Percentiles rank a stretch among this genome's conserved stretches.
These are phyloP conservation scores for Stemphylium lycopersici DNA, from an alignment of 2,329 filamentous ascomycete species.

Conservation along the genomic window DNA sequence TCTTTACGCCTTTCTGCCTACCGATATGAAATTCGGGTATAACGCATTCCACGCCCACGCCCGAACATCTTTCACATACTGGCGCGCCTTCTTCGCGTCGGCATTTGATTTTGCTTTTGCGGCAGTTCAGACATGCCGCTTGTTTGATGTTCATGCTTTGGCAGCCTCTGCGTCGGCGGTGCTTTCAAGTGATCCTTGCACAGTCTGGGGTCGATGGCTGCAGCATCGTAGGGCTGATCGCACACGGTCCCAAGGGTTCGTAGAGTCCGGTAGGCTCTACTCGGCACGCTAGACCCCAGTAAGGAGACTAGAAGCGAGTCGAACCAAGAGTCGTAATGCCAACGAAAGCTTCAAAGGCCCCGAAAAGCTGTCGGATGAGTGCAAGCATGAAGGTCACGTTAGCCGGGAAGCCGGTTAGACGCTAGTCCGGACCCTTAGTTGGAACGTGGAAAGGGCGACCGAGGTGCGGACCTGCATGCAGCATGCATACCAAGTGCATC, in stretches of 20 bases:
- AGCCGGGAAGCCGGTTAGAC: conserved; percentile 1
- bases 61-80: conserved; percentile 66
- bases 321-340: neutral
- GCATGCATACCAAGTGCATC: neutral
- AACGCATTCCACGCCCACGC: conserved; percentile 66
- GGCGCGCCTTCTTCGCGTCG: conserved; percentile 56
- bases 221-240: conserved; percentile 3
- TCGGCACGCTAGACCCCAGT: neutral
- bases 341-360: neutral
- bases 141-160: conserved; percentile 40
- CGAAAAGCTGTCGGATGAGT: conserved; percentile 1
- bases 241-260: neutral
- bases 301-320: neutral
- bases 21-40: conserved; percentile 73
- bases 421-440: conserved; percentile 9
- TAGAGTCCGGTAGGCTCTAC: neutral
- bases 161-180: neutral
- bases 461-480: conserved; percentile 1
- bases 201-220: neutral
- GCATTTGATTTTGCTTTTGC: conserved; percentile 72
- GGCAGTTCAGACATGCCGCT: conserved; percentile 68
- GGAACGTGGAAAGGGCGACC: neutral
- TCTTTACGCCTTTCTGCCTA: conserved; percentile 77
- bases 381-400: neutral
- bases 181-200: neutral